Evolutionary conservation across 371 early-diverging fungal species (phyloP).

Genomic region (Mortierella sp.): DNA sequence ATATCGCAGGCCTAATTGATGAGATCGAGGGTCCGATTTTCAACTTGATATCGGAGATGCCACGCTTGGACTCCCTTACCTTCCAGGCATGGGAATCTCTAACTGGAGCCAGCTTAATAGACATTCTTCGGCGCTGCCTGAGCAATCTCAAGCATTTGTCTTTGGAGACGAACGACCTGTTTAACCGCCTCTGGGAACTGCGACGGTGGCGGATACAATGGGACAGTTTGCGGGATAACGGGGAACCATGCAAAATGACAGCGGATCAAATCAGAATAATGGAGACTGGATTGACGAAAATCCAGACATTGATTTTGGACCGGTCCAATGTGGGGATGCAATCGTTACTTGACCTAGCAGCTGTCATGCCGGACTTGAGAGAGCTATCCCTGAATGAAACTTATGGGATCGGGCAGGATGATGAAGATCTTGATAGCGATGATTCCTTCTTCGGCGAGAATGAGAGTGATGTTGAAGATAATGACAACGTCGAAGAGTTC

Average conservation of each 20-base stretch:
- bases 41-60: conserved; percentile 5
- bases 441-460: not conserved
- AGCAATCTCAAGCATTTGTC: not conserved
- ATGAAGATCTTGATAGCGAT: conserved; percentile 7
- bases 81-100: conserved; percentile 3
- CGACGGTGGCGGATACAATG: conserved; percentile 9
- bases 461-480: not conserved
- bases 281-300: not conserved
- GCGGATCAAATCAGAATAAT: not conserved
- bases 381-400: conserved; percentile 13
- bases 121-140: not conserved
- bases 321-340: conserved; percentile 4
- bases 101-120: not conserved
- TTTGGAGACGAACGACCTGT: conserved; percentile 17
- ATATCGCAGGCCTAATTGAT: not conserved
- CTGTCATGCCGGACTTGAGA: conserved; percentile 23
- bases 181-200: not conserved
- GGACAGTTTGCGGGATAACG: not conserved
- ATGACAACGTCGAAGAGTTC: not conserved
- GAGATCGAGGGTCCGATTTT: not conserved
- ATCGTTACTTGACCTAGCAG: not conserved
- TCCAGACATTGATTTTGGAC: conserved; percentile 11
- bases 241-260: not conserved
- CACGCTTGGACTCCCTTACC: not conserved
- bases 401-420: not conserved